Base-by-base conservation (phyloP, 345 rosid species). In the Viola odorata region DNA sequence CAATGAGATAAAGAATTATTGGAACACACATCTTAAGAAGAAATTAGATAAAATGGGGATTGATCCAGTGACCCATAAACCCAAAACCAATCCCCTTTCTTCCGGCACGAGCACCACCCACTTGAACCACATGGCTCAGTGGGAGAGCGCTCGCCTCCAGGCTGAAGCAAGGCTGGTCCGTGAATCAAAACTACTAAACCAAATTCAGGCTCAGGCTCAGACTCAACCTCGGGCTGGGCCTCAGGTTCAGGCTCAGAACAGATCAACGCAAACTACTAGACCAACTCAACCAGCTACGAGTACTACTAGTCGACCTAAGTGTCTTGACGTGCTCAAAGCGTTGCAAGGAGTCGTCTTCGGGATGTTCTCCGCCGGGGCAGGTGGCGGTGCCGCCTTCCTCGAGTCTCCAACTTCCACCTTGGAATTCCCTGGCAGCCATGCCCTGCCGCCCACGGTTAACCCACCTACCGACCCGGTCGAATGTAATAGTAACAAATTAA, bases 241-340 rank as follows among this genome's bases (percentile, higher is more conserved):
- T 40, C 55, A 37, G 52, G 44, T 45, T 63, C n/a, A 7, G n/a
- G 32, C 32, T 1, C 32, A 23, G n/a, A n/a, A n/a, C n/a, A n/a
- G n/a, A n/a, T n/a, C n/a, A n/a, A n/a, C n/a, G n/a, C n/a, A n/a
- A 23, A 23, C 32, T 23, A 2, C 32, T 23, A 23, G 32, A 23
- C 32, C 32, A 23, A 23, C 32, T 23, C 32, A 23, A 23, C 32
- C 32, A 23, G 2, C 32, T n/a, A n/a, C n/a, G n/a, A 41, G 8
- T 41, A 38, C 60, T 12, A 38, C 12, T 5, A 55, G 45, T 53
- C 62, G 81, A 52, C 72, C 79, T 3, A 78, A 55, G 55, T 81
- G 85, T 50, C 85, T 81, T 7, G 85, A 81, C 68, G 72, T 81
- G 0, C 73, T 78, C 42, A 78, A 65, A 67, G 81, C 74, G 2